Evolutionary conservation across 1,284 basidiomycete species (phyloP), one percentile per base, ranked within the genome.

Genomic region (Microbotryum lychnidis-dioicae): DNA sequence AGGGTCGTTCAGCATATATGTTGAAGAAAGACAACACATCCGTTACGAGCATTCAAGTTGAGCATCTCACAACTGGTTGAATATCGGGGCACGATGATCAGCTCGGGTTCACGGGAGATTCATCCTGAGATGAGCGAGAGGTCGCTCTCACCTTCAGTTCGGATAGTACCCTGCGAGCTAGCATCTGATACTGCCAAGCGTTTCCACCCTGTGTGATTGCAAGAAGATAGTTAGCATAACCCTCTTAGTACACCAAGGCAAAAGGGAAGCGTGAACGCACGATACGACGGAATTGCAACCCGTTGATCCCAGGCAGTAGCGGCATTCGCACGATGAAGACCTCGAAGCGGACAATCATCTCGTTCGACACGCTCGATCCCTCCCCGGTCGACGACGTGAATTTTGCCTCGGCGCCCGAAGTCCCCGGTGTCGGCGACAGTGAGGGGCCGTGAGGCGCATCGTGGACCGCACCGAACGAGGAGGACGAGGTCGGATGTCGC

Each of bases 251-350:
- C 10, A 20, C 25, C 50, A n/a, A 52, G 20, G 25, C 25, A n/a
- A 12, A 21, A 44, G 25, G 42, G 37, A 25, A 18, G 53, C 21
- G 33, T 37, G n/a, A 6, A 44, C 53, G 23, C 20, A 54, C 56
- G 12, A 88, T 83, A 61, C 94, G 81, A 58, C 93, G 84, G 80
- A 98, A 98, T 74, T 97, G 94, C 61, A 98, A 86, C 1, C 94
- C 94, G 73, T 97, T 90, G 37, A 98, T 79, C 16, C 76, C 76
- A 1, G 93, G 91, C 61, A 98, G 76, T 81, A 87, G 89, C 37
- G 94, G 94, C 21, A 93, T 90, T 82, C 93, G 93, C 73, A 96
- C 89, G 65, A 96, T 86, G 74, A 87, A 92, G 62, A 96, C 89
- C 76, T 97, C 92, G 76, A 96, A 97, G 64, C 89, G 80, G 14